Evolutionary conservation across 176 grass and related monocot genomes (phyloP).

Genomic region (Luzula sylvatica): DNA sequence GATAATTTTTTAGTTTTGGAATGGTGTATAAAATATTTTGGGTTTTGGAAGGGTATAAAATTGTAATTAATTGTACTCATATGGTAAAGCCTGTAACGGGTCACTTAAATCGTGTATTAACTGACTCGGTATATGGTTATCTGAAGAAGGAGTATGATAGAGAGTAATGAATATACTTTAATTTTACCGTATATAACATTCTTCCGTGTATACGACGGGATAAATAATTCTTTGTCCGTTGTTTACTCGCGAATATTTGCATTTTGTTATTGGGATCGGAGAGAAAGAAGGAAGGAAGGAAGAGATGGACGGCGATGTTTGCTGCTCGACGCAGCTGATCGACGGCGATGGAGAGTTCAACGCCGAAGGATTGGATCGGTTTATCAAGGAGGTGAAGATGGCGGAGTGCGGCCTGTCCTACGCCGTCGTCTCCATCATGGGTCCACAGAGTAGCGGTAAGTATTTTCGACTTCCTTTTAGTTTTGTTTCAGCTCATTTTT

Average conservation of each 20-base stretch:
- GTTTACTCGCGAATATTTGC: not conserved
- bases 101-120: not conserved
- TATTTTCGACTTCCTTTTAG: not conserved
- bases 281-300: not conserved
- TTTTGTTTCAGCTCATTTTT: no score
- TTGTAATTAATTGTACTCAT: no score
- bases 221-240: slow-evolving; percentile 3
- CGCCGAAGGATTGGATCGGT: slow-evolving; percentile 38
- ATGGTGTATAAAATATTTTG: no score
- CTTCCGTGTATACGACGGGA: slow-evolving; percentile 12
- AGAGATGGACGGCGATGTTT: slow-evolving; percentile 14
- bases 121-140: not conserved
- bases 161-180: not conserved
- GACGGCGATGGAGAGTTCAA: slow-evolving; percentile 53
- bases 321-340: slow-evolving; percentile 54
- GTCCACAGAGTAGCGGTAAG: slow-evolving; percentile 85
- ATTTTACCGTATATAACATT: not conserved
- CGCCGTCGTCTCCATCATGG: slow-evolving; percentile 79
- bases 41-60: no score
- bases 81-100: no score
- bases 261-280: slow-evolving; percentile 9
- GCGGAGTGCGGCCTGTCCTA: slow-evolving; percentile 56
- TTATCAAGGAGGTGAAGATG: slow-evolving; percentile 36
- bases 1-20: no score
- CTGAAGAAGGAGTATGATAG: not conserved